Evolutionary conservation across 2,329 filamentous ascomycete genomes (phyloP), one percentile per base, ranked within the genome.

Genomic region (Dactylellina haptotyla): DNA sequence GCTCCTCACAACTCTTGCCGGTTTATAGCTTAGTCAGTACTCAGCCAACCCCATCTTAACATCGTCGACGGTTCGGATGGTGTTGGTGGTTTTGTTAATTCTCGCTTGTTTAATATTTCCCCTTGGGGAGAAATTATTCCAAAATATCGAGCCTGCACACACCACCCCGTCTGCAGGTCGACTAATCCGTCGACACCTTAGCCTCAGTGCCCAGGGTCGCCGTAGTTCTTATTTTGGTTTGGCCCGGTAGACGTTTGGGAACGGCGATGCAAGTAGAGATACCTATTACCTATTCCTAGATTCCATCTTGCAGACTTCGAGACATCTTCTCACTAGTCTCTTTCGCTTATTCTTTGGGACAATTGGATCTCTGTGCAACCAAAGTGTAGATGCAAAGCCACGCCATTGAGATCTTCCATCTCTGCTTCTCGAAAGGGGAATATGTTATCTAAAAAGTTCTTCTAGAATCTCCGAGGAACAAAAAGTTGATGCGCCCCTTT

Each of bases 71-170:
- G 34, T 53, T 54, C 45, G 61, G 46, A 61, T 45, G 54, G 12
- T 45, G 53, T 32, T 61, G 46, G 43, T 45, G 41, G 28, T 25
- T 48, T 43, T 20, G 56, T 56, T 25, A 28, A 46, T 50, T 20
- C 51, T 65, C 61, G 61, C 50, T 46, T 73, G 67, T 51, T 61
- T 61, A 73, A 53, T 66, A 56, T 66, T 73, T 65, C 67, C 61
- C 18, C 30, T 58, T 73, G 26, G 14, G 56, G 69, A 66, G 6
- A 66, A 61, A 54, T 73, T 66, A 39, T 72, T 57, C 43, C 59
- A 59, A 72, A 56, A 65, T 57, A 12, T 51, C 28, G 51, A 23
- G 46, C 25, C 62, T 23, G 58, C 30, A 32, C 48, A 56, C 39
- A 54, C 25, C 23, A 28, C 53, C 20, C 32, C 51, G 5, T 39